These are phyloP conservation scores for Gaertneriomyces sp. DNA, from an alignment of 192 early-diverging fungal genomes.

Conservation along the genomic window DNA sequence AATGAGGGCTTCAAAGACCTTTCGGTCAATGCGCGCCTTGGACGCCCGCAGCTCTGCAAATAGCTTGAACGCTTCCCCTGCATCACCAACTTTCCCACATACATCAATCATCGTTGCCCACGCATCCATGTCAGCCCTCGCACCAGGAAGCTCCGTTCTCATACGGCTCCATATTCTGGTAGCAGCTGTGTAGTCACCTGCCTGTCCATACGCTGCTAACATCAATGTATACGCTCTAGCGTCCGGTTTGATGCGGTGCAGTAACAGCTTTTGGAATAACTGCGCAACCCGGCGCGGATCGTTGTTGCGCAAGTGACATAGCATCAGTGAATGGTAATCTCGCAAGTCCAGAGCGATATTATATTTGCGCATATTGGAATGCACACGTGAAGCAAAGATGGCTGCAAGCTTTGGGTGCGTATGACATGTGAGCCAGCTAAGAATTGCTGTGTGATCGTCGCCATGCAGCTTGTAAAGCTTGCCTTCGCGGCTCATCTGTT, in stretches of 20 bases:
- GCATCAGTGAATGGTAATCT: constrained; percentile 25
- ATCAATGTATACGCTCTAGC: constrained; percentile 19
- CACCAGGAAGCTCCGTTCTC: constrained; percentile 13
- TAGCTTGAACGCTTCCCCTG: constrained; percentile 7
- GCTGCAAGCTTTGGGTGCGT: constrained; percentile 15
- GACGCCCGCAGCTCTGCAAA: constrained; percentile 4
- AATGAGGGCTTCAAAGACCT: constrained; percentile 28
- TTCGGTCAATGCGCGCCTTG: neutral
- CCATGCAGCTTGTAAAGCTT: constrained; percentile 4
- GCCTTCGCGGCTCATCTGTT: constrained; percentile 8
- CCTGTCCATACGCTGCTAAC: constrained; percentile 21
- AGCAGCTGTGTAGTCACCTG: constrained; percentile 8
- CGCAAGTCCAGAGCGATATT: constrained; percentile 16
- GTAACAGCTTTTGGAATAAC: constrained; percentile 10
- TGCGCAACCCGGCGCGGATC: constrained; percentile 2
- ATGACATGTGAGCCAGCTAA: constrained; percentile 9
- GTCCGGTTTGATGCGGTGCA: constrained; percentile 18
- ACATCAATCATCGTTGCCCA: constrained; percentile 34
- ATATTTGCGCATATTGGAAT: constrained; percentile 5
- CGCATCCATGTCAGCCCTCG: constrained; percentile 21
- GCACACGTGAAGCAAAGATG: constrained; percentile 7
- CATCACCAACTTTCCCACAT: constrained; percentile 7
- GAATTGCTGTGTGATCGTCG: constrained; percentile 28
- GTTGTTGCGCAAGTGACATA: constrained; percentile 17
- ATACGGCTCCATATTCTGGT: constrained; percentile 11